These are phyloP conservation scores for Talaromyces adpressus DNA, from an alignment of 495 filamentous ascomycete genomes.

Conservation along the genomic window DNA sequence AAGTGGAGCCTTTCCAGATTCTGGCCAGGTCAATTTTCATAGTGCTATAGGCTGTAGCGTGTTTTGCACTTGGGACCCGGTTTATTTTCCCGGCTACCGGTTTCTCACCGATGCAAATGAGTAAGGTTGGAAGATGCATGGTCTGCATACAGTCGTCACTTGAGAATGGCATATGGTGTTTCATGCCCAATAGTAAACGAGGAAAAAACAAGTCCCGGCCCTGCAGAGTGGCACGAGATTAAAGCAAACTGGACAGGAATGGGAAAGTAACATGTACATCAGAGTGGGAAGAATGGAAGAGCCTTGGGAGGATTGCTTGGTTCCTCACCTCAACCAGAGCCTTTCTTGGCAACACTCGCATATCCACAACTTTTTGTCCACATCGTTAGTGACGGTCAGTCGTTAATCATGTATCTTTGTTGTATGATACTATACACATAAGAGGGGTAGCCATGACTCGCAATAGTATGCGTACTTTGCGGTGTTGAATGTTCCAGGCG, in stretches of 20 bases:
- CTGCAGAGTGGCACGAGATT: neutral
- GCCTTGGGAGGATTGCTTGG: neutral
- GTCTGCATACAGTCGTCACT: neutral
- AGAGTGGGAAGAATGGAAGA: neutral
- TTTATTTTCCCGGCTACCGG: neutral
- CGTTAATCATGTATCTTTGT: neutral
- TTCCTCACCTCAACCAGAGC: neutral
- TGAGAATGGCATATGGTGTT: neutral
- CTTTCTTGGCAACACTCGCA: neutral
- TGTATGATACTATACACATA: neutral
- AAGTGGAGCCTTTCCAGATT: neutral
- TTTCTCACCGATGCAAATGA: neutral
- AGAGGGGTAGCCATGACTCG: neutral
- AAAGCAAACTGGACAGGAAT: neutral
- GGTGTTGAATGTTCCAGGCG: neutral
- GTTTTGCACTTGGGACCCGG: neutral
- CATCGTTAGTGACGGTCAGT: too few species aligned
- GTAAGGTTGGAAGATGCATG: neutral
- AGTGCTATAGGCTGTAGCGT: neutral
- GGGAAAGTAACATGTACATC: conserved; percentile 1
- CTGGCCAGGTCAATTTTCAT: neutral
- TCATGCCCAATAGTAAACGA: neutral
- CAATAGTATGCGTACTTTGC: neutral
- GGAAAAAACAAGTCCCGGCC: neutral
- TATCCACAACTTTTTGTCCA: neutral